Conservation (phyloP, 176 grass and related monocot species). For the Urochloa ruziziensis region DNA sequence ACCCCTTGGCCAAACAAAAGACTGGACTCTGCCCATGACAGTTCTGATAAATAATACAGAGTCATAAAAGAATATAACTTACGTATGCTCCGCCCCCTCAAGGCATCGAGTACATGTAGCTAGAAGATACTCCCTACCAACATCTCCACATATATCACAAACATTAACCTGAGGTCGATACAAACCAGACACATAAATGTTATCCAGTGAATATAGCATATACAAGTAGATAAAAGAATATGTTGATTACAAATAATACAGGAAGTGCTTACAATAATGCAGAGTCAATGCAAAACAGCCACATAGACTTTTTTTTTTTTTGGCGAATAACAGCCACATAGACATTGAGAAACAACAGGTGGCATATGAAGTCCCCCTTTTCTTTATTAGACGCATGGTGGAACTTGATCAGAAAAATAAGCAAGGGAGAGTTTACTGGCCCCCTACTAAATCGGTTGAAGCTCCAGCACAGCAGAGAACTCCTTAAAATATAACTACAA, state of each 20-base stretch:
- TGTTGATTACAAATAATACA: not conserved
- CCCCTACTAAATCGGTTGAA: no score
- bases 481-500: not conserved
- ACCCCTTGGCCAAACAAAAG: conserved; percentile 9
- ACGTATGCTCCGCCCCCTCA: conserved; percentile 96
- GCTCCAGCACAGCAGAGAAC: no score
- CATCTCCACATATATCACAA: conserved; percentile 99
- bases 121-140: conserved; percentile 85
- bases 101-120: conserved; percentile 90
- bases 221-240: not conserved
- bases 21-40: not conserved
- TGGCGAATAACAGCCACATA: not conserved
- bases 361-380: not conserved
- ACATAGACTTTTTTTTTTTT: no score
- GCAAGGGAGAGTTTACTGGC: not conserved
- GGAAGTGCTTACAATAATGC: not conserved
- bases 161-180: conserved; percentile 70
- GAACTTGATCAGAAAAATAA: not conserved
- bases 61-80: conserved; percentile 41
- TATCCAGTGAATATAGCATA: conserved; percentile 6
- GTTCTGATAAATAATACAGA: conserved; percentile 4
- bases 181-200: conserved; percentile 28
- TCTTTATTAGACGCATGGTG: no score
- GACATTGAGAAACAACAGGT: not conserved
- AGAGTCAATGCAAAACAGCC: not conserved